Base-by-base conservation (phyloP, 768 basidiomycete genomes). In the Naganishia randhawae region DNA sequence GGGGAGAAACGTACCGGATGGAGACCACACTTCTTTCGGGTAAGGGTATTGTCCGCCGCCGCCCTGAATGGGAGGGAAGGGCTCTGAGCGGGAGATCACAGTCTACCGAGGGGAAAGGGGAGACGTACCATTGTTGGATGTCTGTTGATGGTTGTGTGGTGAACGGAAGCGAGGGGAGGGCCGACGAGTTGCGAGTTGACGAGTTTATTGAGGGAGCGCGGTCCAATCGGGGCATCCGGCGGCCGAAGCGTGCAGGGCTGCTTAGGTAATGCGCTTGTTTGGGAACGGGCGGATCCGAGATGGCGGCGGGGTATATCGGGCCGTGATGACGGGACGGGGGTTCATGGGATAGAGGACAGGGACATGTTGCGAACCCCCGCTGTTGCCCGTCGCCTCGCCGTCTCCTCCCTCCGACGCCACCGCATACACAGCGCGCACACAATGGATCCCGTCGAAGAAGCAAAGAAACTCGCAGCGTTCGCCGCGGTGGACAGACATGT, bases 1-100 rank as follows among this genome's bases (percentile, higher is more conserved):
- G 50, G 13, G 53, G 27, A 31, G 14, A 55, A 22, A 81, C 80
- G 70, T 63, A 91, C 91, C 91, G 72, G 92, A 84, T 76, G 94
- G 93, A 27, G 92, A 89, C 91, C 92, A 97, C 65, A 96, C 93
- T 76, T 89, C 85, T 83, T 93, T 94, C 35, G 92, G 93, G 80
- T 88, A 96, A 10, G 92, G 91, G 84, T 91, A 96, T 82, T 91
- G 87, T 62, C 71, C 78, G 39, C 69, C 69, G 64, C 69, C 69
- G 64, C 69, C 69, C 69, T 69, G 31, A n/a, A 37, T 53, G 52
- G n/a, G 13, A 13, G 13, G 14, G 14, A 48, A 48, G 13, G 42
- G 42, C 22, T 52, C 51, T 9, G 51, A 22, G n/a, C 11, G 51
- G 11, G 51, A 52, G 51, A 22, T 25, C 51, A n/a, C 14, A 48